Conservation (phyloP, 495 filamentous ascomycete species). For the Stereocaulon alpinum region DNA sequence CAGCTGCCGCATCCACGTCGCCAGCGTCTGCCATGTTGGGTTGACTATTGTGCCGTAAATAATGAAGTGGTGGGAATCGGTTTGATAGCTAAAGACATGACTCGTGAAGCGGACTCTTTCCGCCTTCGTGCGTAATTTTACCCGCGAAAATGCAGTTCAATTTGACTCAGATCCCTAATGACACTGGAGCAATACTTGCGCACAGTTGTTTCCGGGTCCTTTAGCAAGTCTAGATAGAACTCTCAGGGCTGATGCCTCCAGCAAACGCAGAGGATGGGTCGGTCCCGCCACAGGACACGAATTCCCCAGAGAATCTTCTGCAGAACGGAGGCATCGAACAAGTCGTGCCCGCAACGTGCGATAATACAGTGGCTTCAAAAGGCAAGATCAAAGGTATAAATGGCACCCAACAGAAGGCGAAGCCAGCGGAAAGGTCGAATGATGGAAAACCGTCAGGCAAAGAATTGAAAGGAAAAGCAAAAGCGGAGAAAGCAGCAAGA, state of each 20-base stretch:
- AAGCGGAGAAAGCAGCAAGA: slow-evolving; percentile 68
- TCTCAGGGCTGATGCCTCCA: not conserved
- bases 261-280: not conserved
- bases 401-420: slow-evolving; percentile 26
- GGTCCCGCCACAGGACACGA: not conserved
- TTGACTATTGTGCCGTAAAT: not conserved
- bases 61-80: not conserved
- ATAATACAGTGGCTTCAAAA: not conserved
- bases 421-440: slow-evolving; percentile 21
- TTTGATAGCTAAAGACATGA: not conserved
- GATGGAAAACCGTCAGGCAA: slow-evolving; percentile 48
- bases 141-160: slow-evolving; percentile 3
- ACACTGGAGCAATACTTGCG: not conserved
- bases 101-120: not conserved
- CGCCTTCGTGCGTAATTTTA: slow-evolving; percentile 3
- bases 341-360: not conserved
- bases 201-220: not conserved
- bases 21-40: slow-evolving; percentile 59
- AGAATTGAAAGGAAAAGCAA: slow-evolving; percentile 65
- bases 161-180: not conserved
- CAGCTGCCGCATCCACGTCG: slow-evolving; percentile 50
- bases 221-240: not conserved
- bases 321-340: slow-evolving; percentile 3
- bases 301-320: not conserved
- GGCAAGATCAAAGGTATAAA: slow-evolving; percentile 24